Base-by-base conservation (phyloP, 2,329 filamentous ascomycete genomes). In the Parasarocladium wereldwijsianum region DNA sequence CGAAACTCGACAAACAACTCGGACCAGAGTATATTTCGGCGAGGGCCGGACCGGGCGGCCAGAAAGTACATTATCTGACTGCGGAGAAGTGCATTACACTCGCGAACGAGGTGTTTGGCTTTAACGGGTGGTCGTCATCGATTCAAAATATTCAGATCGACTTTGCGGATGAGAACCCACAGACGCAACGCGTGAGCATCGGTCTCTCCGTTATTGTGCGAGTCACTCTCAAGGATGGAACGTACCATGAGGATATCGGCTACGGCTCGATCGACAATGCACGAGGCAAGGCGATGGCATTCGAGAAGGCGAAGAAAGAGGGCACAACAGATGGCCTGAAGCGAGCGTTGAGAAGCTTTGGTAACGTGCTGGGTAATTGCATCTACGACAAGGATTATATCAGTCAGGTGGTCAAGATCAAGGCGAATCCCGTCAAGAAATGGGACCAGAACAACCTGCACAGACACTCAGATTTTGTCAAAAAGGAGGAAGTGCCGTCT, bases 231-330 rank as follows among this genome's bases (percentile, higher is more conserved):
- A 78, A 76, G 38, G 87, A 96, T 54, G 90, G 90, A 26, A 90
- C 87, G n/a, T 96, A 75, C 49, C 90, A 96, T 50, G 90, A 98
- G 66, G 90, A 98, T 48, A 79, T 96, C 37, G 90, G 90, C 17
- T 98, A 98, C 46, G 90, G 90, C 6, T 82, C 90, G 41, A 93
- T 93, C 42, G 87, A 96, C 52, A 98, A 98, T 46, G 84, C 78
- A 52, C 92, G 87, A 55, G 81, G 83, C 33, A 98, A 98, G 57
- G 87, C 86, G 3, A 79, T 82, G 30, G 90, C 87, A 0, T 98
- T 96, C 45, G 90, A 98, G 51, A 98, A 98, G 56, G 86, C 90
- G 1, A 98, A 96, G 61, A 98, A 98, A 52, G 86, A 96, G 58
- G 92, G 84, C 6, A 92, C 85, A 3, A 96, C 92, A 8, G 90